Evolutionary conservation across 768 basidiomycete genomes (phyloP), one percentile per base, ranked within the genome.

Genomic region (Lactifluus echinatus): DNA sequence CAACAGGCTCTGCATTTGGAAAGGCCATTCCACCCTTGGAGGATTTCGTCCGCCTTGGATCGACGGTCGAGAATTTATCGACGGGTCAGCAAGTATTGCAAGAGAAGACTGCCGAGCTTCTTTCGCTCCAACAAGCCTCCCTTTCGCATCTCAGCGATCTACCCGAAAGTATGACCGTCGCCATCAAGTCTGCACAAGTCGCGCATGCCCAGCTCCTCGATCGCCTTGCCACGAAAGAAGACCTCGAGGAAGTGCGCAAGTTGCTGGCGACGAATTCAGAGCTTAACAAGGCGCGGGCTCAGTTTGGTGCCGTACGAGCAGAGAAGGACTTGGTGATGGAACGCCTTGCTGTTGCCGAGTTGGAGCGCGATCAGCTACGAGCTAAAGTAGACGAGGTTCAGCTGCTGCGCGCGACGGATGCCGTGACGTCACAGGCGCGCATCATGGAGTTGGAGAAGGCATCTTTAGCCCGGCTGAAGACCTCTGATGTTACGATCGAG

Each of bases 291-390:
- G 85, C 89, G 49, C 84, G 87, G 52, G 80, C 82, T 21, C 81
- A 83, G 14, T 84, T 89, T 63, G 87, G 88, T 0, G 84, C 87
- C 66, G 78, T 86, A 5, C 82, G 87, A 15, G 87, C 87, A 14
- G 89, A 93, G 74, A 93, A 90, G 71, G 89, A 91, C 48, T 72
- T 80, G 36, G 67, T 89, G 45, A 70, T 65, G 21, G 86, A 89
- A 61, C 85, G 86, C 60, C 70, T 88, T 29, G 71, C 68, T 23
- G 73, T 73, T 23, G 74, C 74, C 0, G 89, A 91, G 67, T 73
- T 68, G 28, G 88, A 91, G 52, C 80, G 87, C 21, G 85, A 91
- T 21, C 70, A 71, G 4, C 67, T 88, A 43, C 78, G 78, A 40
- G 61, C 66, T 2, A 80, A 84, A 59, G 66, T 83, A 19, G 82